Percentiles rank a stretch among this genome's conserved stretches.
These are phyloP conservation scores for Talaromyces thailandensis DNA, from an alignment of 495 filamentous ascomycete genomes.

Conservation along the genomic window DNA sequence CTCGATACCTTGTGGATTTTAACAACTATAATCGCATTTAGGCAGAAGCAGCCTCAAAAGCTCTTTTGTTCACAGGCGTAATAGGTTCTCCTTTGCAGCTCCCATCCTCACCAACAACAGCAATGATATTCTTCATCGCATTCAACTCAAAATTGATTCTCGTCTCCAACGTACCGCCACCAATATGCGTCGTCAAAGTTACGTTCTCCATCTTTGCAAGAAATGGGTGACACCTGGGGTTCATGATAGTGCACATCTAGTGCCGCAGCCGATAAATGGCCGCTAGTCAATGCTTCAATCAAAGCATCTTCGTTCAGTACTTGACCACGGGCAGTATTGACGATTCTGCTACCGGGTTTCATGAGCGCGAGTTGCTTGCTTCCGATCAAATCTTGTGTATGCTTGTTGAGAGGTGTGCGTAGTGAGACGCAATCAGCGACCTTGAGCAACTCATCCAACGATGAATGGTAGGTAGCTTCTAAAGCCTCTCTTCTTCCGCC, in stretches of 20 bases:
- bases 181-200: constrained; percentile 61
- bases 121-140: constrained; percentile 63
- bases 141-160: constrained; percentile 65
- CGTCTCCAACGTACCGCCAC: constrained; percentile 62
- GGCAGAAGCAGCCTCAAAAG: constrained; percentile 9
- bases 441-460: constrained; percentile 36
- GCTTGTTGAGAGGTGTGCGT: constrained; percentile 43
- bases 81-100: constrained; percentile 11
- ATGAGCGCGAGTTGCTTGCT: constrained; percentile 33
- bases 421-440: constrained; percentile 52
- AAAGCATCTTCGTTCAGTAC: constrained; percentile 62
- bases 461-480: not conserved
- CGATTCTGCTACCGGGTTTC: constrained; percentile 46
- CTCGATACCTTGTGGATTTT: not conserved
- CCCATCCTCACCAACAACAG: constrained; percentile 26
- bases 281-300: constrained; percentile 46
- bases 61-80: constrained; percentile 14
- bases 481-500: not conserved
- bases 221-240: constrained; percentile 17
- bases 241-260: constrained; percentile 45
- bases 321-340: constrained; percentile 57
- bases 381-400: constrained; percentile 33
- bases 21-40: not conserved
- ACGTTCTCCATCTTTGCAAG: constrained; percentile 45
- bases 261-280: constrained; percentile 43